Conservation (phyloP, 2,329 filamentous ascomycete species). For the Cladosporium oxysporum region DNA sequence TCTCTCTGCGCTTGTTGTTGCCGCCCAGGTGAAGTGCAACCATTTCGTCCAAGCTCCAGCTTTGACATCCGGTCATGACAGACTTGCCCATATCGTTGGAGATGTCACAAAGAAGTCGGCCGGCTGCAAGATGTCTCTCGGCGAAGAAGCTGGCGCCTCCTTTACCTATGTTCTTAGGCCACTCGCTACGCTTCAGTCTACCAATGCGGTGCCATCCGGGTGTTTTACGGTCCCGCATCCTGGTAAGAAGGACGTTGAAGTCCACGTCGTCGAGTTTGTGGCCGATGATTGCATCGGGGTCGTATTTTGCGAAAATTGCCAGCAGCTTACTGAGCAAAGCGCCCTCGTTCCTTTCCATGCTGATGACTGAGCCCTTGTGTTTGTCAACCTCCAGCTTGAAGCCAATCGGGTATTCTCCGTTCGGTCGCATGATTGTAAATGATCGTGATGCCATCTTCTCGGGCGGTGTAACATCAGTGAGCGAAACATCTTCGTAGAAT, state of each 20-base stretch:
- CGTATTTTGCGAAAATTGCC: conserved; percentile 80
- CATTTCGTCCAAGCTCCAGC: conserved; percentile 98
- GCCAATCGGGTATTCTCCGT: conserved; percentile 76
- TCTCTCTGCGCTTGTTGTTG: conserved; percentile 71
- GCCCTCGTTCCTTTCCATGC: conserved; percentile 78
- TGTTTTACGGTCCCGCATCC: conserved; percentile 85
- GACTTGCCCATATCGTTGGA: conserved; percentile 97
- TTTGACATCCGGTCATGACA: conserved; percentile 94
- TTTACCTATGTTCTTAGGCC: conserved; percentile 85
- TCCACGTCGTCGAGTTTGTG: conserved; percentile 98
- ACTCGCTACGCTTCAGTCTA: conserved; percentile 76
- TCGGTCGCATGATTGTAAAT: conserved; percentile 87
- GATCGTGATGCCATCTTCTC: conserved; percentile 87
- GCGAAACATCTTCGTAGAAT: conserved; percentile 85
- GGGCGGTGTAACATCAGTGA: conserved; percentile 83
- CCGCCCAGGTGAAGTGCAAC: conserved; percentile 82
- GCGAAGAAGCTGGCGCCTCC: conserved; percentile 88
- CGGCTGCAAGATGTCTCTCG: conserved; percentile 85
- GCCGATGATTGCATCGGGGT: conserved; percentile 91
- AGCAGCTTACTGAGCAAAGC: conserved; percentile 87
- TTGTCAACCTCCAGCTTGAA: conserved; percentile 79
- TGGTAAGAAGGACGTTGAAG: conserved; percentile 84
- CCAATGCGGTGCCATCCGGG: conserved; percentile 94
- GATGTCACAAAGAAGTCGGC: conserved; percentile 87
- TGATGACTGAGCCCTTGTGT: conserved; percentile 69